phyloP scores from a whole-genome alignment of 768 basidiomycete genomes.

The Macrolepiota albuminosa region DNA sequence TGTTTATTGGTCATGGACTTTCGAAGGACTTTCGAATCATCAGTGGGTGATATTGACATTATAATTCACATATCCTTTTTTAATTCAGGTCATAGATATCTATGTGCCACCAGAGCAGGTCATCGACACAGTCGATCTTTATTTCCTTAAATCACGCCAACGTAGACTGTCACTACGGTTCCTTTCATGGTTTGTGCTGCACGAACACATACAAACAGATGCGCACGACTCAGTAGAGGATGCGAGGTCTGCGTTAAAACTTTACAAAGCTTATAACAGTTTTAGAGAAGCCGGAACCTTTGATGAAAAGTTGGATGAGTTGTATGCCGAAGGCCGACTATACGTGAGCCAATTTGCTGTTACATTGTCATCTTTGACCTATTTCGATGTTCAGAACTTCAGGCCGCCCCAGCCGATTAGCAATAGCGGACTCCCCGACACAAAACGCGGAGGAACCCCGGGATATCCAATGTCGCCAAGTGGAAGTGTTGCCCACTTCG shows the following conservation, averaged over 20 bases:
- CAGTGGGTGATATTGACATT: conserved; percentile 50
- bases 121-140: conserved; percentile 97
- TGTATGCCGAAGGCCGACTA: conserved; percentile 75
- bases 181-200: conserved; percentile 90
- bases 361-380: neutral
- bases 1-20: conserved; percentile 95
- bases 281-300: conserved; percentile 75
- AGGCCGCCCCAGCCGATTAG: conserved; percentile 14
- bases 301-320: conserved; percentile 82
- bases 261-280: conserved; percentile 78
- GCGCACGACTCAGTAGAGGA: conserved; percentile 99
- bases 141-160: conserved; percentile 75
- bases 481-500: neutral
- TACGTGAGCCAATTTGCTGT: conserved; percentile 40
- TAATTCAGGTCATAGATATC: conserved; percentile 55
- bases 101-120: conserved; percentile 95
- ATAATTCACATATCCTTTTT: neutral
- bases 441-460: conserved; percentile 8
- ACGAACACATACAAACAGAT: conserved; percentile 88
- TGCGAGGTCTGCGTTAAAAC: conserved; percentile 75
- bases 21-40: conserved; percentile 98
- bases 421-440: neutral
- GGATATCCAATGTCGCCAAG: conserved; percentile 2
- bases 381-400: conserved; percentile 15
- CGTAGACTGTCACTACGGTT: conserved; percentile 90